phyloP scores from a whole-genome alignment of 2,329 filamentous ascomycete species.

The Colletotrichum salicis region DNA sequence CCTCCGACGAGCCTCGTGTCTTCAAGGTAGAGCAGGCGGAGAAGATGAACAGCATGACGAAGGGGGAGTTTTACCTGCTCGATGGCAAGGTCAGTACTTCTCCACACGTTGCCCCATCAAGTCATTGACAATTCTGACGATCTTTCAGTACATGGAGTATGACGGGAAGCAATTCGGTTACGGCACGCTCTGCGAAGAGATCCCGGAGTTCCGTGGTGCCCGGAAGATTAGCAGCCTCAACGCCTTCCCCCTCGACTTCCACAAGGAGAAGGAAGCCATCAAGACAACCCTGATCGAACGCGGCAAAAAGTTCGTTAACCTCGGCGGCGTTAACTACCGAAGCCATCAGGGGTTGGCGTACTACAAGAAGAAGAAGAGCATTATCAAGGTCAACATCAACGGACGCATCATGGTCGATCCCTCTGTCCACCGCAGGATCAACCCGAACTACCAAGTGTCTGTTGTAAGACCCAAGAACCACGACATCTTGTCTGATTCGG shows the following conservation, averaged over 20 bases:
- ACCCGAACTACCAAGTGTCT: constrained; percentile 85
- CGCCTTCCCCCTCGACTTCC: constrained; percentile 83
- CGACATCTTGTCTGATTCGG: constrained; percentile 64
- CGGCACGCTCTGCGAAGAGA: constrained; percentile 75
- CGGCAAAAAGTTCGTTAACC: constrained; percentile 83
- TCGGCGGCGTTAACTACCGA: constrained; percentile 87
- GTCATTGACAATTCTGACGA: background rate
- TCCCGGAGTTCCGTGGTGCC: constrained; percentile 81
- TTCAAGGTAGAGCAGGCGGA: constrained; percentile 84
- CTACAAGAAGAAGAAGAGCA: constrained; percentile 79
- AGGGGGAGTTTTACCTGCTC: constrained; percentile 79
- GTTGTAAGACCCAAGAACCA: constrained; percentile 78
- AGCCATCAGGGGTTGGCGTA: constrained; percentile 87
- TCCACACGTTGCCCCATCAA: too few species aligned
- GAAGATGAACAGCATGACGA: constrained; percentile 75
- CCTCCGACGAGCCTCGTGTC: constrained; percentile 78
- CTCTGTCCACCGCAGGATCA: constrained; percentile 82
- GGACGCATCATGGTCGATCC: constrained; percentile 91
- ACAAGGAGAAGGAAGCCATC: constrained; percentile 75
- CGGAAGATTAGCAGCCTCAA: constrained; percentile 83
- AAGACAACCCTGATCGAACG: constrained; percentile 77
- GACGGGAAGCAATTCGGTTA: constrained; percentile 88
- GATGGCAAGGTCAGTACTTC: constrained; percentile 65
- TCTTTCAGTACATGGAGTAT: constrained; percentile 79
- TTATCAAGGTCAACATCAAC: constrained; percentile 85